These are phyloP conservation scores for Jacaranda mimosifolia DNA, from an alignment of 257 asterid genomes.

Conservation along the genomic window DNA sequence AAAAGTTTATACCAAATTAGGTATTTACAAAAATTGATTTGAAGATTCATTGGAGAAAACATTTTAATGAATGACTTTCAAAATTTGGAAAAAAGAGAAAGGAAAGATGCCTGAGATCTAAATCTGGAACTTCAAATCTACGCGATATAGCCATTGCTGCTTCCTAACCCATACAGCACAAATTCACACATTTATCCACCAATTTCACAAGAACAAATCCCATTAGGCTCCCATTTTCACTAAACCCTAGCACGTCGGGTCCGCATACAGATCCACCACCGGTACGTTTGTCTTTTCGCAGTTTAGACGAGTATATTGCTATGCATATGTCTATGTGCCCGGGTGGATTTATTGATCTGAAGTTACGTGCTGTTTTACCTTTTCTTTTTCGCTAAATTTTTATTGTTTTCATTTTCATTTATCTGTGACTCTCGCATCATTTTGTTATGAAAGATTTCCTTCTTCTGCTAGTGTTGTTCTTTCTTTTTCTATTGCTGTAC, in stretches of 20 bases:
- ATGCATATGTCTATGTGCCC: background rate
- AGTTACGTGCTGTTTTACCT: background rate
- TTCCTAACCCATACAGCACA: background rate
- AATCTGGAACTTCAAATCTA: conserved; percentile 26
- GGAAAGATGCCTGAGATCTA: conserved; percentile 19
- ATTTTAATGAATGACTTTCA: background rate
- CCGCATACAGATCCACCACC: conserved; percentile 32
- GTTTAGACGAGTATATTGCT: background rate
- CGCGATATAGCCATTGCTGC: background rate
- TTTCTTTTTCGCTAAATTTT: no score
- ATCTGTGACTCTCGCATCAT: background rate
- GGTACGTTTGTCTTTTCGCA: conserved; percentile 35
- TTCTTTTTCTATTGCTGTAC: background rate
- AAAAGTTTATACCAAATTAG: background rate
- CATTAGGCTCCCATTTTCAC: conserved; percentile 11
- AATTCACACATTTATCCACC: background rate
- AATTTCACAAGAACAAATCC: conserved; percentile 3
- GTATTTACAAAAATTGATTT: no score
- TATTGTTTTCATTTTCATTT: background rate
- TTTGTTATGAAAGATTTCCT: background rate
- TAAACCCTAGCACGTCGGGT: conserved; percentile 34
- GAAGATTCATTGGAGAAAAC: background rate
- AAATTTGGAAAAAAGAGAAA: background rate
- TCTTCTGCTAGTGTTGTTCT: conserved; percentile 4
- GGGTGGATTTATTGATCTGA: background rate